Evolutionary conservation across 129 eudicot species (phyloP).

Genomic region (Lactuca saligna): DNA sequence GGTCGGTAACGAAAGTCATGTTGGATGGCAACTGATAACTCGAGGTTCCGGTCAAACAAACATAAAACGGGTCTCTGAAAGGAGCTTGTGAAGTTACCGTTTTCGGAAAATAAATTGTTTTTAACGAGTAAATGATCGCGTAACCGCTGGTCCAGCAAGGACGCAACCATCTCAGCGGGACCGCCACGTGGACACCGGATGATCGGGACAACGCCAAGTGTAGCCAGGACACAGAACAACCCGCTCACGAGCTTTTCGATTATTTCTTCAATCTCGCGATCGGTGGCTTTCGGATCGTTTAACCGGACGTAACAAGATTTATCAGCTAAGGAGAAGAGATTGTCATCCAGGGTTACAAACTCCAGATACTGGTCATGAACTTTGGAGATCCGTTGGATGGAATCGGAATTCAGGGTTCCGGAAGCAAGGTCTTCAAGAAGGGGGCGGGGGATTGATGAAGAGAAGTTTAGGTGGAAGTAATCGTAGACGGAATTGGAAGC

Average conservation of each 20-base stretch:
- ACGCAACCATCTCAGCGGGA: conserved; percentile 96
- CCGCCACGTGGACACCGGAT: conserved; percentile 92
- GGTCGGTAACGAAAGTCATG: conserved; percentile 92
- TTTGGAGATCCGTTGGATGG: conserved; percentile 63
- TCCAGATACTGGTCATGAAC: conserved; percentile 95
- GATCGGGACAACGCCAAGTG: conserved; percentile 85
- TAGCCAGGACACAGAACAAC: conserved; percentile 86
- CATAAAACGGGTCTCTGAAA: conserved; percentile 85
- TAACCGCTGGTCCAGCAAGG: conserved; percentile 74
- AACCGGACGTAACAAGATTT: conserved; percentile 69
- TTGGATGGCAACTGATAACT: conserved; percentile 84
- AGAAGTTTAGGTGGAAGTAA: conserved; percentile 82
- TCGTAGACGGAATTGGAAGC: conserved; percentile 67
- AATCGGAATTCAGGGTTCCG: conserved; percentile 65
- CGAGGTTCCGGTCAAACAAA: conserved; percentile 83
- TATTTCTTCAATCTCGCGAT: conserved; percentile 78
- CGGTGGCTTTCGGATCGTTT: conserved; percentile 86
- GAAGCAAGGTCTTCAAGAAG: conserved; percentile 85
- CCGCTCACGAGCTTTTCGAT: conserved; percentile 83
- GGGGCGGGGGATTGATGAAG: conserved; percentile 78
- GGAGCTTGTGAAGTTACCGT: conserved; percentile 61
- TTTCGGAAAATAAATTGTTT: conserved; percentile 81
- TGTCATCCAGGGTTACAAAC: conserved; percentile 84
- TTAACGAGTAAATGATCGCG: conserved; percentile 87
- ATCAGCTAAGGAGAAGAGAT: conserved; percentile 72